Evolutionary conservation across 2,329 filamentous ascomycete genomes (phyloP).

Genomic region (Fusarium sp.): DNA sequence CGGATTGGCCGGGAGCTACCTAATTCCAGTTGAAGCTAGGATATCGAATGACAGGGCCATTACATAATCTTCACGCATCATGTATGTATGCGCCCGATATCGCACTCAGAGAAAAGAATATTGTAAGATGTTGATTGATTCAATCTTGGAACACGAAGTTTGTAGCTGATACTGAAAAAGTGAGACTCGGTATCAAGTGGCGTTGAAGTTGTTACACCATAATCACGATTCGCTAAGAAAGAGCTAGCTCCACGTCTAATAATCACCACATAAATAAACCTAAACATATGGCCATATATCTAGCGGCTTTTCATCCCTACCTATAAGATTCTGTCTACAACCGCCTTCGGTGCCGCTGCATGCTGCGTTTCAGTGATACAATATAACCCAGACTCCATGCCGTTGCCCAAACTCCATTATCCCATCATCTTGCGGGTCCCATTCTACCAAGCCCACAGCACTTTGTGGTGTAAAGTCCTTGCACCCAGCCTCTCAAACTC

Average conservation of each 20-base stretch:
- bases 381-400: conserved; percentile 44
- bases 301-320: conserved; percentile 15
- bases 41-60: conserved; percentile 38
- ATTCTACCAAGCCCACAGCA: conserved; percentile 70
- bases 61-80: conserved; percentile 37
- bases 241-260: conserved; percentile 6
- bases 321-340: conserved; percentile 11
- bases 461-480: conserved; percentile 86
- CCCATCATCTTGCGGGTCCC: conserved; percentile 15
- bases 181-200: not conserved
- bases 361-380: conserved; percentile 24
- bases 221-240: conserved; percentile 1
- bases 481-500: conserved; percentile 91
- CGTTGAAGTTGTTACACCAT: conserved; percentile 3
- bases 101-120: conserved; percentile 15
- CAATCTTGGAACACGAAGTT: conserved; percentile 3
- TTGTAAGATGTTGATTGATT: not conserved
- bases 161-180: not conserved
- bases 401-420: conserved; percentile 42
- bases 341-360: conserved; percentile 5
- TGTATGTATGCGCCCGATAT: conserved; percentile 24
- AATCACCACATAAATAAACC: conserved; percentile 10
- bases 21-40: conserved; percentile 30
- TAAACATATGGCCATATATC: conserved; percentile 3
- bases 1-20: conserved; percentile 17